Evolutionary conservation across 345 rosid species (phyloP).

Genomic region (Erodium maritimum): DNA sequence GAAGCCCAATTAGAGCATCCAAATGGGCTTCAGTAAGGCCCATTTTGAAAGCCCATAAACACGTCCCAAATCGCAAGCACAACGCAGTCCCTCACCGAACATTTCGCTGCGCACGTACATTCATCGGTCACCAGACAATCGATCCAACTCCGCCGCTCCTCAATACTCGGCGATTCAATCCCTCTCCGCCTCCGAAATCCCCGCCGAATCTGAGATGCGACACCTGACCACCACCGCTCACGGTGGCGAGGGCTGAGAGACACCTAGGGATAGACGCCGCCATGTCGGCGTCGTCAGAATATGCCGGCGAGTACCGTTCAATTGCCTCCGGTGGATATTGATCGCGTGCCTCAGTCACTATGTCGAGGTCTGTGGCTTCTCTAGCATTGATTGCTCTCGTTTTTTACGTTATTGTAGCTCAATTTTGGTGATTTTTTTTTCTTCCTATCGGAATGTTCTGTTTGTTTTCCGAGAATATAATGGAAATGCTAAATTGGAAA

Average conservation of each 20-base stretch:
- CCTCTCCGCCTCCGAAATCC: not conserved
- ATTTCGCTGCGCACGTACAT: not conserved
- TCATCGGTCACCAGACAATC: not conserved
- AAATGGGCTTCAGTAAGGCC: not conserved
- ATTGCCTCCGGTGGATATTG: not conserved
- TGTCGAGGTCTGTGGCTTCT: slow-evolving; percentile 10
- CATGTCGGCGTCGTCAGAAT: not conserved
- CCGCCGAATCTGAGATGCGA: not conserved
- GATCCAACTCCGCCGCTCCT: not conserved
- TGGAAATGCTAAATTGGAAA: no score
- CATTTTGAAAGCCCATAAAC: not conserved
- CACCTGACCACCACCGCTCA: slow-evolving; percentile 5
- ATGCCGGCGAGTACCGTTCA: slow-evolving; percentile 3
- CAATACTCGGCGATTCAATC: not conserved
- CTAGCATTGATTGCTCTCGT: not conserved
- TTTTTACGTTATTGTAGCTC: no score
- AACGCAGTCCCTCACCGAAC: not conserved
- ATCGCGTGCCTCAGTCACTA: not conserved
- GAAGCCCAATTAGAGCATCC: no score
- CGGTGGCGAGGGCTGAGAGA: slow-evolving; percentile 3
- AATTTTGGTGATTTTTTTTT: not conserved
- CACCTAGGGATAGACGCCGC: not conserved
- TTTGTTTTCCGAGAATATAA: no score
- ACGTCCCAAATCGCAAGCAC: not conserved
- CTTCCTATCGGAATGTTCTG: no score